phyloP scores from a whole-genome alignment of 2,329 filamentous ascomycete species.

The Penicillium oxalicum region DNA sequence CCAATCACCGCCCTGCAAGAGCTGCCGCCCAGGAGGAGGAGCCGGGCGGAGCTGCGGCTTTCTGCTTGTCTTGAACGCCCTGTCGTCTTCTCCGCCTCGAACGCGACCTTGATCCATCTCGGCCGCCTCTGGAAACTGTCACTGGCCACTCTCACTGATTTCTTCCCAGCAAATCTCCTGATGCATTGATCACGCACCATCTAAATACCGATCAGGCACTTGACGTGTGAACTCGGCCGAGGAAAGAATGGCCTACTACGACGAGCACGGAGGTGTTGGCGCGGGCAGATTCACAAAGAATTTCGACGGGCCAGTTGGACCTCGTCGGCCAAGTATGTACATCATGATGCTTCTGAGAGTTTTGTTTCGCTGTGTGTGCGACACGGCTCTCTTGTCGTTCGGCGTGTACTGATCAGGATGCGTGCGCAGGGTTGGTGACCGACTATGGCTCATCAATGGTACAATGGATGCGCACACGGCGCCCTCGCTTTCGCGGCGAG shows the following conservation, averaged over 20 bases:
- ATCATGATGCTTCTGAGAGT: not conserved
- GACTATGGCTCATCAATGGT: slow-evolving; percentile 87
- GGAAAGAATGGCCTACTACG: slow-evolving; percentile 35
- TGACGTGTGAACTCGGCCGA: not conserved
- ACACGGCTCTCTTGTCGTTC: too few relatives aligned
- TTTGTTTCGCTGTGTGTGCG: not conserved
- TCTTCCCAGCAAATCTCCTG: too few relatives aligned
- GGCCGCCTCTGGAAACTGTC: too few relatives aligned
- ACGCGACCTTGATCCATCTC: too few relatives aligned
- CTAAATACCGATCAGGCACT: not conserved
- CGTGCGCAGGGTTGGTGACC: slow-evolving; percentile 68
- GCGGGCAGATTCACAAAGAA: slow-evolving; percentile 27
- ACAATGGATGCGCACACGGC: slow-evolving; percentile 83
- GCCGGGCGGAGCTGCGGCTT: slow-evolving; percentile 1
- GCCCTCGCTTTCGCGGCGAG: slow-evolving; percentile 66
- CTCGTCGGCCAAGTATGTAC: slow-evolving; percentile 37
- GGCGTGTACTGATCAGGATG: slow-evolving; percentile 12
- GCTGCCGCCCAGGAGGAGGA: not conserved
- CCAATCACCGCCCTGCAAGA: not conserved
- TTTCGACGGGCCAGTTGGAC: slow-evolving; percentile 32
- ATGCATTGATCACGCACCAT: not conserved
- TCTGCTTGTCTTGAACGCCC: too few relatives aligned
- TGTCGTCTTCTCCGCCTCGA: too few relatives aligned
- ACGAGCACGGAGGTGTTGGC: slow-evolving; percentile 34
- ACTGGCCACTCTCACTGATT: too few relatives aligned